Percentiles rank a stretch among this genome's conserved stretches.
Evolutionary conservation across 2,329 filamentous ascomycete genomes (phyloP).

Genomic region (Colletotrichum destructivum): DNA sequence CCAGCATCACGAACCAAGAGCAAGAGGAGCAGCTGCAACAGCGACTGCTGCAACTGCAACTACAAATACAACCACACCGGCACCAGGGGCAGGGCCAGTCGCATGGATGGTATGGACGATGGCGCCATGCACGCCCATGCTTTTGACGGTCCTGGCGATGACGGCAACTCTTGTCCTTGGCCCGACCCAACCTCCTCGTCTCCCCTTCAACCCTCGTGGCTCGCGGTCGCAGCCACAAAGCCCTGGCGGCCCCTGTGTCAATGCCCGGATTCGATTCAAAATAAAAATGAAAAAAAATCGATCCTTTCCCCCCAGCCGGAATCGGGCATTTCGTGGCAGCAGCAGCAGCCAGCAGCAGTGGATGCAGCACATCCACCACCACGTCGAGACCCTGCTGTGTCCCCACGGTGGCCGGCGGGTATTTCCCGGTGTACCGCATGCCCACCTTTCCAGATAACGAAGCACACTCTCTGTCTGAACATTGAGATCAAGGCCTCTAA

Average conservation of each 20-base stretch:
- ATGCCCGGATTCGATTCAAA: constrained; percentile 13
- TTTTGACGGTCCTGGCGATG: constrained; percentile 11
- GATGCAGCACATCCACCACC: constrained; percentile 15
- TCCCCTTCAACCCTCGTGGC: neutral
- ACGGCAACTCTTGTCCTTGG: neutral
- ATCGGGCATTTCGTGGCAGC: constrained; percentile 18
- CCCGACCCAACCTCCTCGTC: constrained; percentile 2
- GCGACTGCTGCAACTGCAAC: neutral
- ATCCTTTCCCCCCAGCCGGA: constrained; percentile 14
- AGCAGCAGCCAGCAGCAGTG: constrained; percentile 10
- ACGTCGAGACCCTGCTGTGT: neutral
- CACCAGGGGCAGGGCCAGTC: neutral
- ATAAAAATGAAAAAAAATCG: neutral
- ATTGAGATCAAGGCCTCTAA: neutral
- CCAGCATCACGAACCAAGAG: constrained; percentile 2
- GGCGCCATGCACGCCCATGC: constrained; percentile 10
- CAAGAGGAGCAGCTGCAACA: neutral
- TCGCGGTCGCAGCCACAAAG: neutral
- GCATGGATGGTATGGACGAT: constrained; percentile 4
- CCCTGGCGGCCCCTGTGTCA: constrained; percentile 4
- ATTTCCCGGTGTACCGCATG: neutral
- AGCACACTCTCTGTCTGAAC: neutral
- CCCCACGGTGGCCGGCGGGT: constrained; percentile 4
- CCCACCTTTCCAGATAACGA: neutral
- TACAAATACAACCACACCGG: too few relatives aligned